Evolutionary conservation across 1,284 basidiomycete genomes (phyloP).

Genomic region (Cutaneotrichosporon sp.): DNA sequence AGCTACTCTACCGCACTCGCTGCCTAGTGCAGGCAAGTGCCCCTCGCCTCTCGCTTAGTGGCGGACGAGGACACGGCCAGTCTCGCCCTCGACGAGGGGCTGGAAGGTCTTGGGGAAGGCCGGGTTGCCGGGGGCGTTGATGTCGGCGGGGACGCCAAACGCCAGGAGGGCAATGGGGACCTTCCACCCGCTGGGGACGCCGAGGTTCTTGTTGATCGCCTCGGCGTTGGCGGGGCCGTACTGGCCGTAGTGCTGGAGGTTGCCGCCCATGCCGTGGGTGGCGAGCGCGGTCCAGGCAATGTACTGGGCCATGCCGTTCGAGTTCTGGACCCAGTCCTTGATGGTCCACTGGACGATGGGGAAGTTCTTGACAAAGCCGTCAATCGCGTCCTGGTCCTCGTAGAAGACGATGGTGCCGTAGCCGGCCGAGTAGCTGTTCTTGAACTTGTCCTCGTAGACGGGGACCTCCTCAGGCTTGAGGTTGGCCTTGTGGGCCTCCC

Average conservation of each 20-base stretch:
- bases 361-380: conserved; percentile 52
- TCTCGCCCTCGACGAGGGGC: conserved; percentile 10
- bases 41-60: neutral
- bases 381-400: conserved; percentile 54
- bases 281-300: conserved; percentile 52
- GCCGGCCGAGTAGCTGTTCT: conserved; percentile 48
- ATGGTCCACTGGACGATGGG: conserved; percentile 34
- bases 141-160: conserved; percentile 41
- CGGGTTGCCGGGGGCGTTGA: conserved; percentile 15
- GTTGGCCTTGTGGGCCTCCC: too few species aligned
- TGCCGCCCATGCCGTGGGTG: conserved; percentile 52
- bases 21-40: neutral
- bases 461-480: conserved; percentile 17
- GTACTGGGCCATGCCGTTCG: conserved; percentile 44
- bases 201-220: conserved; percentile 40
- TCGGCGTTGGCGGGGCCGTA: conserved; percentile 26
- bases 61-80: conserved; percentile 6
- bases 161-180: conserved; percentile 49
- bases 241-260: conserved; percentile 42
- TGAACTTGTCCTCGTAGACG: conserved; percentile 36
- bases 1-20: neutral
- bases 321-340: conserved; percentile 20
- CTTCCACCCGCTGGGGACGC: conserved; percentile 45
- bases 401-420: conserved; percentile 58
- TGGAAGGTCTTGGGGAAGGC: conserved; percentile 37